Conservation (phyloP, 148 eudicot species). For the Silene uniflora region DNA sequence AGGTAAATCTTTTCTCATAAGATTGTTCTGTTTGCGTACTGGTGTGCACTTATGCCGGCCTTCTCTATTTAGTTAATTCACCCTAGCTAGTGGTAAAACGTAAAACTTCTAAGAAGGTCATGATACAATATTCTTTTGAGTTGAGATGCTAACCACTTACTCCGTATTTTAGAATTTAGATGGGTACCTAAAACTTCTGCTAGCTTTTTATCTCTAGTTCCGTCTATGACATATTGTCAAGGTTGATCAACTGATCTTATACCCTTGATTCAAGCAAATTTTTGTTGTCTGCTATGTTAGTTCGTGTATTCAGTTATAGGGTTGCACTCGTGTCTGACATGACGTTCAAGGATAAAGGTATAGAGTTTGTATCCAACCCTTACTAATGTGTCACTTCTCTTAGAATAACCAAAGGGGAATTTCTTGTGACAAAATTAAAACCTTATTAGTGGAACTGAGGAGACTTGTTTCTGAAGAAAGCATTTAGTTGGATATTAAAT, state of each 20-base stretch:
- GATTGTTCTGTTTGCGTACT: not conserved
- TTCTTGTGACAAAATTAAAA: no score
- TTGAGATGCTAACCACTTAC: no score
- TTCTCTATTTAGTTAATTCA: no score
- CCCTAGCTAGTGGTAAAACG: not conserved
- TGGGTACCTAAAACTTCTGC: no score
- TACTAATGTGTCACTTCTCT: not conserved
- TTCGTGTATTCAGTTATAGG: not conserved
- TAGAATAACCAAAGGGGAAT: not conserved
- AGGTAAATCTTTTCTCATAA: slow-evolving; percentile 42
- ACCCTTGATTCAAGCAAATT: not conserved
- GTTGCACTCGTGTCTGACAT: not conserved
- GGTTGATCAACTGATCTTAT: not conserved
- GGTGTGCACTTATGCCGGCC: not conserved
- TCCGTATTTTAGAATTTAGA: no score
- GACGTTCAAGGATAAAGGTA: not conserved
- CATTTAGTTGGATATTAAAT: not conserved
- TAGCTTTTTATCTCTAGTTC: no score
- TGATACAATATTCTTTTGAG: no score
- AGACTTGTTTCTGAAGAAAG: not conserved
- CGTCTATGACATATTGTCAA: no score
- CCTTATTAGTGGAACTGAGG: not conserved
- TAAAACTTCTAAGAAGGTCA: not conserved
- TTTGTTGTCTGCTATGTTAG: not conserved
- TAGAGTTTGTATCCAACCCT: not conserved